Evolutionary conservation across 1,284 basidiomycete species (phyloP).

Genomic region (Tilletiopsis washingtonensis): DNA sequence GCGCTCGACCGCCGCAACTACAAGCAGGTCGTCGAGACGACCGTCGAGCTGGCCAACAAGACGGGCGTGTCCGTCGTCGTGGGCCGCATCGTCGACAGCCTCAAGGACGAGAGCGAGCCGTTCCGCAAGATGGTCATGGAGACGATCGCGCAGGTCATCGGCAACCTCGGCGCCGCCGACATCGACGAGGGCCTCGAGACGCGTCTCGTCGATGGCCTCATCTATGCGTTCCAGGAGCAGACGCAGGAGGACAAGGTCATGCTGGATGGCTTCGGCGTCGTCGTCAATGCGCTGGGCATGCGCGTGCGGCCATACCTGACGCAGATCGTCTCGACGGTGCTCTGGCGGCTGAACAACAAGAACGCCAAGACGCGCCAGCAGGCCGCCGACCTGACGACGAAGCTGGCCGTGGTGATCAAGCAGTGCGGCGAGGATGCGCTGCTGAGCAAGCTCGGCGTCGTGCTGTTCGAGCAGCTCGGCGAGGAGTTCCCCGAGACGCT

Average conservation of each 20-base stretch:
- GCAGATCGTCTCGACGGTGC: conserved; percentile 97
- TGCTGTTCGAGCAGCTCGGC: conserved; percentile 95
- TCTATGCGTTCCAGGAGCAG: conserved; percentile 99
- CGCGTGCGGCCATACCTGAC: conserved; percentile 98
- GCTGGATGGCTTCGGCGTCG: conserved; percentile 95
- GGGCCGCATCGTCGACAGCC: conserved; percentile 84
- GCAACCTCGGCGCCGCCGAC: conserved; percentile 84
- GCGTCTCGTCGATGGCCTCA: conserved; percentile 91
- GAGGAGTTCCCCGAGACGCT: conserved; percentile 99
- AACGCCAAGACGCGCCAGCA: conserved; percentile 98
- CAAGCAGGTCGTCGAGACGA: conserved; percentile 94
- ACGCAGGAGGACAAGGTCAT: conserved; percentile 98
- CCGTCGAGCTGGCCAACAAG: conserved; percentile 94
- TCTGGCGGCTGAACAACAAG: conserved; percentile 99
- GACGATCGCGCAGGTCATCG: conserved; percentile 93
- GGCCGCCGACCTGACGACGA: conserved; percentile 90
- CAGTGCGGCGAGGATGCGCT: conserved; percentile 94
- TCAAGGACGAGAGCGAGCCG: conserved; percentile 75
- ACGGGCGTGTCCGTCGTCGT: conserved; percentile 93
- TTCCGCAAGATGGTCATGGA: conserved; percentile 99
- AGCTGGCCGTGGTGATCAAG: conserved; percentile 94
- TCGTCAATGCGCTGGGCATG: conserved; percentile 90
- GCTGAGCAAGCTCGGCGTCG: conserved; percentile 89
- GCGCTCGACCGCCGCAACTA: conserved; percentile 94
- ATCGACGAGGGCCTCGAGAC: conserved; percentile 93